Evolutionary conservation across 257 asterid genomes (phyloP), one percentile per base, ranked within the genome.

Genomic region (Petrea volubilis): DNA sequence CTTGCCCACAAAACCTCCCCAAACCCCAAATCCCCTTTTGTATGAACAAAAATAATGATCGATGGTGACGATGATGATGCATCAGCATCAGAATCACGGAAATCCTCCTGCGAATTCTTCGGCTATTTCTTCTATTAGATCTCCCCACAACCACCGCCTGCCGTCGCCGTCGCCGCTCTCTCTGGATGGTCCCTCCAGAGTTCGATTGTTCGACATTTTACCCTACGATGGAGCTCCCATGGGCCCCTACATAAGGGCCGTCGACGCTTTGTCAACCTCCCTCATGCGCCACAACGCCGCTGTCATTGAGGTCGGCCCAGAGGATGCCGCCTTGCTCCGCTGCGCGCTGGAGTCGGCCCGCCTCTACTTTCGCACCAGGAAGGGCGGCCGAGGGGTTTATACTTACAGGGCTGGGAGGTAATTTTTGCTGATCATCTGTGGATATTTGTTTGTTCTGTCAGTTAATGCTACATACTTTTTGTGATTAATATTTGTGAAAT

Each of bases 201-300:
- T 88, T 73, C 88, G 86, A 58, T 85, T 95, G 12, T 72, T 95
- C 6, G 99, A 95, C 72, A 82, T 94, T 34, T 79, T 82, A 51
- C 88, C 97, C 60, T 86, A 88, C 66, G 99, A 94, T 68, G 99
- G 99, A 68, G 87, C 96, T 55, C 92, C 98, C 31, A 68, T 65
- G 64, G 77, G 78, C 21, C 64, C 89, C 63, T 88, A 91, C 68
- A 5, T 77, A 0, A 81, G 85, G 67, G 96, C 99, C 20, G 89
- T 91, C 29, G 98, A 91, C 58, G 81, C 91, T 57, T 71, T 94
- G 73, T 90, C 98, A 7, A 72, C 87, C 58, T 94, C 99, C 33
- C 96, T 94, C 72, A 79, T 71, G 84, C 83, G 97, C 82, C 82
- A 85, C 84, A 94, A 91, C 88, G 97, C 99, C 7, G 99, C 96